These are phyloP conservation scores for Arthrobotrys entomopaga DNA, from an alignment of 2,329 filamentous ascomycete species.

Conservation along the genomic window DNA sequence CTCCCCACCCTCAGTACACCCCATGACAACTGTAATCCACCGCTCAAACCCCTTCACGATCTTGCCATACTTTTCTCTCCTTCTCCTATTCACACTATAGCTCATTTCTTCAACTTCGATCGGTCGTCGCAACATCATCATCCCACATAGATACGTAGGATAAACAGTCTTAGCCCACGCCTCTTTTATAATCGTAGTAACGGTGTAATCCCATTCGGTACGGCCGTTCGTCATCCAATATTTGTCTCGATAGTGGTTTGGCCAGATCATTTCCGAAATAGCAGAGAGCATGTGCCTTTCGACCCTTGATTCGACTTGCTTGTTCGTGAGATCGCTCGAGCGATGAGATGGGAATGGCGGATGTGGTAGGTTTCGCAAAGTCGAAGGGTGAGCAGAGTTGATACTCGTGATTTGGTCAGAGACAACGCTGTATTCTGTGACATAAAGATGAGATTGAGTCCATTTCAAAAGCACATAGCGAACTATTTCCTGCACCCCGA, in stretches of 20 bases:
- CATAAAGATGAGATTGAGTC: conserved; percentile 17
- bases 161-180: conserved; percentile 1
- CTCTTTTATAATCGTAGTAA: conserved; percentile 6
- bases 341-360: not conserved
- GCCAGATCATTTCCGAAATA: conserved; percentile 13
- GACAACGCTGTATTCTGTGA: not conserved
- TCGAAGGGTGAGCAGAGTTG: not conserved
- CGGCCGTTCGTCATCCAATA: conserved; percentile 12
- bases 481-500: not conserved
- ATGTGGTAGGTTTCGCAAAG: not conserved
- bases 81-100: not conserved
- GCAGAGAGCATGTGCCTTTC: conserved; percentile 2
- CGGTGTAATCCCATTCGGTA: conserved; percentile 16
- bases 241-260: not conserved
- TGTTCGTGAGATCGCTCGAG: not conserved
- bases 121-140: conserved; percentile 12
- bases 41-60: not conserved
- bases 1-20: not conserved
- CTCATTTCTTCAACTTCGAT: not conserved
- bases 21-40: conserved; percentile 14
- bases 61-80: not conserved
- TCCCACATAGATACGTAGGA: conserved; percentile 1
- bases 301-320: not conserved
- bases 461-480: not conserved
- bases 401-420: not conserved